Evolutionary conservation across 1,284 basidiomycete genomes (phyloP).

Genomic region (Trichosporon sp.): DNA sequence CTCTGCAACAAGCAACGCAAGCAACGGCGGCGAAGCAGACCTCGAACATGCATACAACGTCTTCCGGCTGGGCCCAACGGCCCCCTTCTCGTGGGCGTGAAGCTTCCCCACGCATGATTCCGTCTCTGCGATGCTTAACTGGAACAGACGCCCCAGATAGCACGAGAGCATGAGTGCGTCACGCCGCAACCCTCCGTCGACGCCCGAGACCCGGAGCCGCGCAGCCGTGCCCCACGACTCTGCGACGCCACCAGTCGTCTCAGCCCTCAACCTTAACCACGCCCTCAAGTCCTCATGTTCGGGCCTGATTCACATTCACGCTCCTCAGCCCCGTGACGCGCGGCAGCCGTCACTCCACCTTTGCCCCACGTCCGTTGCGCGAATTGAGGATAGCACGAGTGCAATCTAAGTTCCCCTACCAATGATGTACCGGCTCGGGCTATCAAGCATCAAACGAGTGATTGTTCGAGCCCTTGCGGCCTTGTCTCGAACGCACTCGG

Average conservation of each 20-base stretch:
- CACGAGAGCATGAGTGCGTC: not conserved
- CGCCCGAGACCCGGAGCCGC: no score
- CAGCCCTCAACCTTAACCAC: not conserved
- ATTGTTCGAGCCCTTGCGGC: not conserved
- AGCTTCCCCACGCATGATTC: not conserved
- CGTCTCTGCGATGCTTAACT: no score
- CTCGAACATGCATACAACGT: conserved; percentile 7
- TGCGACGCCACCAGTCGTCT: not conserved
- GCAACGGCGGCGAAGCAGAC: no score
- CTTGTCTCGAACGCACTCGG: not conserved
- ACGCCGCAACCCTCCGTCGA: not conserved
- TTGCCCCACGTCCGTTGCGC: no score
- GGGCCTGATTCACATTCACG: not conserved
- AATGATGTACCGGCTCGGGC: not conserved
- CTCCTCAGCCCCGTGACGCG: no score
- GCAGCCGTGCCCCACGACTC: no score
- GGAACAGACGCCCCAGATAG: not conserved
- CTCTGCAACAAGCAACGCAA: not conserved
- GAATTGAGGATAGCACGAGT: no score
- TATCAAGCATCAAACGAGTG: not conserved
- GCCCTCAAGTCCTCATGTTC: not conserved
- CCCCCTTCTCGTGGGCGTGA: not conserved
- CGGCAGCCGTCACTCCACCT: not conserved
- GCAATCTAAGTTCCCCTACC: no score
- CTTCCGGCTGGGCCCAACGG: not conserved